A percentile compares a stretch with the other conserved stretches of the same genome.
Evolutionary conservation across 108 stramenopile species (phyloP).

Genomic region (Nitzschia sp.): DNA sequence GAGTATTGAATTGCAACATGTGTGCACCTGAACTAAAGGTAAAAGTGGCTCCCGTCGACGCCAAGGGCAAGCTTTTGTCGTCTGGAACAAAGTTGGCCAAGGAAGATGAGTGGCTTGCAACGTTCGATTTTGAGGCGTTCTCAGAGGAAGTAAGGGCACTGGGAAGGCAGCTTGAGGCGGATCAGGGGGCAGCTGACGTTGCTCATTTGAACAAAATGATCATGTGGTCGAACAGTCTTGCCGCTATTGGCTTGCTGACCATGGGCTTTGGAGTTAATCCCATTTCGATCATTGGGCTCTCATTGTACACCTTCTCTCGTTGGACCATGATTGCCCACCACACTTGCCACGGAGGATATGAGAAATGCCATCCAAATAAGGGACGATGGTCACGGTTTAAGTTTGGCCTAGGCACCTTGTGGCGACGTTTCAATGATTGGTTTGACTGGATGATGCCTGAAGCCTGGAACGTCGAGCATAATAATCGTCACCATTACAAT

Average conservation of each 20-base stretch:
- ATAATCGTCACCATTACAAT: conserved; percentile 67
- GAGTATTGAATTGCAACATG: no score
- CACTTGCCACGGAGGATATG: conserved; percentile 80
- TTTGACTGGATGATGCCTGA: conserved; percentile 86
- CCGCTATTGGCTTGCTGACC: conserved; percentile 64
- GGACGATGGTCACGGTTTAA: conserved; percentile 61
- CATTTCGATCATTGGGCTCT: conserved; percentile 55
- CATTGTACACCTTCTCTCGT: conserved; percentile 57
- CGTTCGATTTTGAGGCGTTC: conserved; percentile 82
- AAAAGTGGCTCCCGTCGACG: conserved; percentile 5
- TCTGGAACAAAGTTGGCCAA: conserved; percentile 19
- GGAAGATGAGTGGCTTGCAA: conserved; percentile 79
- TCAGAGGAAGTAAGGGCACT: conserved; percentile 75
- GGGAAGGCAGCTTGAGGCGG: conserved; percentile 74
- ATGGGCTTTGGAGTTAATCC: conserved; percentile 64
- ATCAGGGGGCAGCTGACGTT: conserved; percentile 84
- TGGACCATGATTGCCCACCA: conserved; percentile 86
- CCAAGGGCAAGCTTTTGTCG: no score
- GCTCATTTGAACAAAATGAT: conserved; percentile 91
- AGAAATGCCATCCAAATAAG: conserved; percentile 56
- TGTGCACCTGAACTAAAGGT: conserved; percentile 5
- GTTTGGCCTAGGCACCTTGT: conserved; percentile 63
- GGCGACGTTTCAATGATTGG: conserved; percentile 67
- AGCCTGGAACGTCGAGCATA: conserved; percentile 83
- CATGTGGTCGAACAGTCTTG: conserved; percentile 74